Evolutionary conservation across 2,329 filamentous ascomycete species (phyloP), one percentile per base, ranked within the genome.

Genomic region (Ophiosphaerella korrae): DNA sequence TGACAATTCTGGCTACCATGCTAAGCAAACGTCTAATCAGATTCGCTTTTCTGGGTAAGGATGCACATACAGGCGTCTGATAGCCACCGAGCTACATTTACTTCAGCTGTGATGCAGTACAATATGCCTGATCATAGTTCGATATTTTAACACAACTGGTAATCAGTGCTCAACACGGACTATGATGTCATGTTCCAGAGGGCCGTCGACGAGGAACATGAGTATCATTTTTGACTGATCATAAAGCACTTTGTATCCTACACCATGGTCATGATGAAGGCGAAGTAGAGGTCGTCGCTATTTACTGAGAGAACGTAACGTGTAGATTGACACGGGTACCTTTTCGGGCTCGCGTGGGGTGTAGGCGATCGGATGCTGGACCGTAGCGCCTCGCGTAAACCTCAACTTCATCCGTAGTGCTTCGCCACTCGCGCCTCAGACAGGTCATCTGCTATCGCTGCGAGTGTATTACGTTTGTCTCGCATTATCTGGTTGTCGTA

Each of bases 281-380:
- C 86, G 0, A 84, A 87, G 66, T 84, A 83, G 42, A 89, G 77
- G 64, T 89, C 86, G 13, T 89, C 76, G 5, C 87, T 86, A 24
- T 84, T 80, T 5, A 87, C 86, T 5, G 78, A 83, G 5, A 86
- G 87, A 75, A 85, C 1, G 11, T 4, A 11, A 89, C 72, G 89
- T 89, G 77, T 89, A 89, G 53, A 89, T 84, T 40, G 89, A 70
- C n/a, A 89, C 75, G 0, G 86, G 86, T 2, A 89, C 26, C 7
- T 11, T 11, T 29, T 29, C 11, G 26, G 11, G 26, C 7, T 8
- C 7, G 11, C 7, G 67, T 0, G 82, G 79, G 21, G 80, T 84
- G 1, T 78, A 77, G 42, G 78, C 76, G 3, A 86, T 86, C 7
- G 87, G 66, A 31, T 74, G 63, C 42, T 64, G 63, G 58, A 71